Evolutionary conservation across 1,284 basidiomycete species (phyloP).

Genomic region (Agroathelia rolfsii): DNA sequence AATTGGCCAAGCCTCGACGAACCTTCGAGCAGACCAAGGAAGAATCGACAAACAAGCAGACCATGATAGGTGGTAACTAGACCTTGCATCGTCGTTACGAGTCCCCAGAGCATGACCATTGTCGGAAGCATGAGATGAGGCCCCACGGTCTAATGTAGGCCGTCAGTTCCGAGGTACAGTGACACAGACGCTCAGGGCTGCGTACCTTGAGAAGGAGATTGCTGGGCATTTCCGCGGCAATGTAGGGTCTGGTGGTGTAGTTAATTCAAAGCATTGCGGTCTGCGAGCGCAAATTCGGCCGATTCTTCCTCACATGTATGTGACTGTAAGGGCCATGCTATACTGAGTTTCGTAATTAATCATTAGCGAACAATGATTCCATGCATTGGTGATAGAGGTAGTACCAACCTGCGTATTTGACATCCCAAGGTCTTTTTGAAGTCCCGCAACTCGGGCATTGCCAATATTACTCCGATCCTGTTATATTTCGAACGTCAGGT

Average conservation of each 20-base stretch:
- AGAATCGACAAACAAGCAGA: constrained; percentile 52
- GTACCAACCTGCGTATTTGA: too few species aligned
- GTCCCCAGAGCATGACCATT: constrained; percentile 48
- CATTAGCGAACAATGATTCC: too few species aligned
- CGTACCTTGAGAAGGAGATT: constrained; percentile 45
- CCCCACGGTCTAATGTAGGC: constrained; percentile 37
- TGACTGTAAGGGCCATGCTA: constrained; percentile 12
- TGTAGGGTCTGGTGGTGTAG: constrained; percentile 46
- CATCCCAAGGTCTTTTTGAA: constrained; percentile 9
- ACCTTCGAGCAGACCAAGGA: constrained; percentile 55
- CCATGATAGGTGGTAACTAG: constrained; percentile 41
- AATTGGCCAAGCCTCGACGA: constrained; percentile 15
- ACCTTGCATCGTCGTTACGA: constrained; percentile 43
- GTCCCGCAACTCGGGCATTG: constrained; percentile 8
- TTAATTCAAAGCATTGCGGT: neutral
- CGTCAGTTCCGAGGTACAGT: neutral
- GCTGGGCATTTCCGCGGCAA: constrained; percentile 47
- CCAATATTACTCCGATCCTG: constrained; percentile 19
- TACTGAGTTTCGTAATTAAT: too few species aligned
- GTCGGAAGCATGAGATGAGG: constrained; percentile 47
- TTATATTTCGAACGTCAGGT: too few species aligned
- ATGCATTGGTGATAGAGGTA: too few species aligned
- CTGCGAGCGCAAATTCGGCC: neutral
- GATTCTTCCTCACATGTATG: neutral
- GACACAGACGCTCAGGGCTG: neutral